Conservation (phyloP, 2,329 filamentous ascomycete species). For the Sclerotinia borealis region DNA sequence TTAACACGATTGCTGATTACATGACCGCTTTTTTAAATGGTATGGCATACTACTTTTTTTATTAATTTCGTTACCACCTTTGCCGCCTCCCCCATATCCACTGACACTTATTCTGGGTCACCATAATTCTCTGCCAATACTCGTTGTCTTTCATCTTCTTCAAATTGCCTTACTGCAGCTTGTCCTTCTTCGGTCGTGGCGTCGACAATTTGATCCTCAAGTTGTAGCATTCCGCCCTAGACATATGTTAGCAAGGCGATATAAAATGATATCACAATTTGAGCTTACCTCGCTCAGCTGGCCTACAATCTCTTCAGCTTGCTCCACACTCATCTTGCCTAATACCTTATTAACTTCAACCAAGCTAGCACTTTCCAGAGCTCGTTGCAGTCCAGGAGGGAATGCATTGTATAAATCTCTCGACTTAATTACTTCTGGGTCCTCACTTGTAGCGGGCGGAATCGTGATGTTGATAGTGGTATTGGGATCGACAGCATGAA, state of each 20-base stretch:
- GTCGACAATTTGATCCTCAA: conserved; percentile 93
- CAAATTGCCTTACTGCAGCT: conserved; percentile 69
- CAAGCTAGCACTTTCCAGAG: conserved; percentile 80
- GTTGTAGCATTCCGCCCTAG: conserved; percentile 75
- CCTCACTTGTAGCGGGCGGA: conserved; percentile 61
- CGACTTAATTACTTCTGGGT: conserved; percentile 56
- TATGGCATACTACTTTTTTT: not conserved
- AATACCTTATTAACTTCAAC: conserved; percentile 85
- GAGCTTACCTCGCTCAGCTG: conserved; percentile 62
- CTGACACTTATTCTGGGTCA: conserved; percentile 32
- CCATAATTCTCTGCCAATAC: conserved; percentile 27
- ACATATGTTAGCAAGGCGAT: conserved; percentile 3
- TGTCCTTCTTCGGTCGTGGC: conserved; percentile 84
- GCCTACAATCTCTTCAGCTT: conserved; percentile 79
- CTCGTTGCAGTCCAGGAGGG: conserved; percentile 70
- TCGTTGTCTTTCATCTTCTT: conserved; percentile 45
- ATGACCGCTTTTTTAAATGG: not conserved
- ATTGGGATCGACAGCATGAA: conserved; percentile 90
- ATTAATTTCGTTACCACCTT: not conserved
- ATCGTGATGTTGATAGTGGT: conserved; percentile 87
- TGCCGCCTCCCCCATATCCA: not conserved
- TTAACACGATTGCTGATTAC: not conserved
- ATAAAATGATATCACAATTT: not conserved
- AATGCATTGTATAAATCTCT: conserved; percentile 80
- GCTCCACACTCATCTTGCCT: conserved; percentile 80